A percentile compares a stretch with the other conserved stretches of the same genome.
phyloP scores from a whole-genome alignment of 176 grass and related monocot genomes.

The Rhynchospora breviuscula region DNA sequence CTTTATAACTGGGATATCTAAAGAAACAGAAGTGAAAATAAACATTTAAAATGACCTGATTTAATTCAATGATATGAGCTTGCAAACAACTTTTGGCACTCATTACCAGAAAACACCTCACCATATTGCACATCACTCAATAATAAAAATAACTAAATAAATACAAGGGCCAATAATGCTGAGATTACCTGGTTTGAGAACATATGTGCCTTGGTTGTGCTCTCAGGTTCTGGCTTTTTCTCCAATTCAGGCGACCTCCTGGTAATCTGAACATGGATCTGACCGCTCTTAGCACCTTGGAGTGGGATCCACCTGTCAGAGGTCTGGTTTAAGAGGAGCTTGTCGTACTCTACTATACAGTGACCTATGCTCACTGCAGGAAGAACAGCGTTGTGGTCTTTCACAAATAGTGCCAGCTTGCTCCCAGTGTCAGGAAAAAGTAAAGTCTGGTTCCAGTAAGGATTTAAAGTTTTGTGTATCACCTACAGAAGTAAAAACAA shows the following conservation, averaged over 20 bases:
- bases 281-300: constrained; percentile 68
- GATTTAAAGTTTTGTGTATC: constrained; percentile 76
- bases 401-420: constrained; percentile 56
- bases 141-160: background rate
- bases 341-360: constrained; percentile 72
- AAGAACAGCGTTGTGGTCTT: constrained; percentile 80
- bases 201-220: constrained; percentile 42
- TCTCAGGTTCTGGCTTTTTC: constrained; percentile 33
- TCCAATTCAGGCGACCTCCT: constrained; percentile 33
- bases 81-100: background rate
- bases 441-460: constrained; percentile 78
- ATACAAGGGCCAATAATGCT: background rate
- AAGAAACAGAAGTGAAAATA: background rate
- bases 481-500: constrained; percentile 41
- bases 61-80: background rate
- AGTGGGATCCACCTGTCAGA: constrained; percentile 80
- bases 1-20: background rate
- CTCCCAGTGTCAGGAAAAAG: constrained; percentile 81
- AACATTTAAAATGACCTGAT: background rate
- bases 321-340: constrained; percentile 50
- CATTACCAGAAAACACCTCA: background rate
- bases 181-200: constrained; percentile 44
- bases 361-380: constrained; percentile 71
- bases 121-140: background rate
- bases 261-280: constrained; percentile 59